Evolutionary conservation across 2,329 filamentous ascomycete species (phyloP), one percentile per base, ranked within the genome.

Genomic region (Colletotrichum orchidophilum): DNA sequence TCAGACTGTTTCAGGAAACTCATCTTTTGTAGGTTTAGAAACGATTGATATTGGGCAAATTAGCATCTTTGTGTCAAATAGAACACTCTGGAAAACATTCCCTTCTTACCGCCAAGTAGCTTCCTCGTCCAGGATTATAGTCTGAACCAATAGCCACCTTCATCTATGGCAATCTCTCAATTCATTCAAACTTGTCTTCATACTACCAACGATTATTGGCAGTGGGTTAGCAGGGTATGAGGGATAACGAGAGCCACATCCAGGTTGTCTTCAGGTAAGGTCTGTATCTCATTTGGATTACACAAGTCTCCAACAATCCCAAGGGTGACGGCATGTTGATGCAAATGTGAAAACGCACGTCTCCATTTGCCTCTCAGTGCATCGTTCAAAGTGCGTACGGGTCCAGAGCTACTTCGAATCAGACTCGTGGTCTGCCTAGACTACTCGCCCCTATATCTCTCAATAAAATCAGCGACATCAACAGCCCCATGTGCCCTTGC

Each of bases 401-500:
- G 21, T 46, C 6, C 8, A 46, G 39, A 18, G 3, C 8, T n/a
- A 46, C 18, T 21, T 46, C 3, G 18, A 46, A 46, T 1, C 8
- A 46, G 18, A 21, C 39, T 46, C 39, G 18, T 21, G 39, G 18
- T 11, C 18, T n/a, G 11, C n/a, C n/a, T 18, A 42, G 11, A 6
- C 11, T 21, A 49, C 50, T 21, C 31, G n/a, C 26, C 24, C 49
- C 35, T 33, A 18, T 63, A 60, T n/a, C n/a, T 50, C 24, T 59
- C 63, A n/a, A 60, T 60, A 11, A 65, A 59, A 3, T 59, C 63
- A 1, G 63, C 63, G 13, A 67, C 42, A 1, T 67, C 26, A 11
- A 5, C 63, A 29, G 46, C 27, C 46, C 66, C 66, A 11, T 70
- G 66, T 9, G 53, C 63, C 5, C 63, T 39, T 8, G 67, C 67